phyloP scores from a whole-genome alignment of 129 eudicot species.

The Flaveria robusta region DNA sequence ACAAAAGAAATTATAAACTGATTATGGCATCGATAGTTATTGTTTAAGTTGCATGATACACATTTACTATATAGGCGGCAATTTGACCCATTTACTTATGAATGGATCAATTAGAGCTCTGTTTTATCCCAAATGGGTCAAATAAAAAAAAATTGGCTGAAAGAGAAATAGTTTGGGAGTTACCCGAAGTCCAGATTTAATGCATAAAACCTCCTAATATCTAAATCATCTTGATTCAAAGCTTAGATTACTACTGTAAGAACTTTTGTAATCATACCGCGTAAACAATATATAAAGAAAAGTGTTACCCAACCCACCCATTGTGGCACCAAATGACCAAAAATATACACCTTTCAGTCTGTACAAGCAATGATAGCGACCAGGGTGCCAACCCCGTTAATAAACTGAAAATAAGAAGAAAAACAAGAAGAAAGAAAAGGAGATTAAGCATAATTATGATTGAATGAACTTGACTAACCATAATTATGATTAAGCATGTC shows the following conservation, averaged over 20 bases:
- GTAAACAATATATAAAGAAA: too few species aligned
- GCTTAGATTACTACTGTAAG: background rate
- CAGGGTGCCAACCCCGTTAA: background rate
- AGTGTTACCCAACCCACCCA: background rate
- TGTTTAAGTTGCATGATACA: conserved; percentile 15
- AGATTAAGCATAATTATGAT: background rate
- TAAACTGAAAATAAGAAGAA: background rate
- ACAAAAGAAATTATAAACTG: conserved; percentile 15
- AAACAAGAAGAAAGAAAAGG: background rate
- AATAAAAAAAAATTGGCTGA: background rate
- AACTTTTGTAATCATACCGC: background rate
- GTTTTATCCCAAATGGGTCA: background rate
- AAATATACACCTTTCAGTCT: background rate
- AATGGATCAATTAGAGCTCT: background rate
- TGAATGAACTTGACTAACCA: conserved; percentile 52
- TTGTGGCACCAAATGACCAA: background rate
- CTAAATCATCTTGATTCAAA: background rate
- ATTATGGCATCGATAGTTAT: background rate
- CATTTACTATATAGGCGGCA: background rate
- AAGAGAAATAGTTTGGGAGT: background rate
- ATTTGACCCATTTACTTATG: background rate
- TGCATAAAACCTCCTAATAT: background rate
- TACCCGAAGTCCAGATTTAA: background rate
- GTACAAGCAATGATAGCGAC: conserved; percentile 10
- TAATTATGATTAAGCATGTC: conserved; percentile 40